Base-by-base conservation (phyloP, 139 green algal genomes). In the Spirogloea muscicola region DNA sequence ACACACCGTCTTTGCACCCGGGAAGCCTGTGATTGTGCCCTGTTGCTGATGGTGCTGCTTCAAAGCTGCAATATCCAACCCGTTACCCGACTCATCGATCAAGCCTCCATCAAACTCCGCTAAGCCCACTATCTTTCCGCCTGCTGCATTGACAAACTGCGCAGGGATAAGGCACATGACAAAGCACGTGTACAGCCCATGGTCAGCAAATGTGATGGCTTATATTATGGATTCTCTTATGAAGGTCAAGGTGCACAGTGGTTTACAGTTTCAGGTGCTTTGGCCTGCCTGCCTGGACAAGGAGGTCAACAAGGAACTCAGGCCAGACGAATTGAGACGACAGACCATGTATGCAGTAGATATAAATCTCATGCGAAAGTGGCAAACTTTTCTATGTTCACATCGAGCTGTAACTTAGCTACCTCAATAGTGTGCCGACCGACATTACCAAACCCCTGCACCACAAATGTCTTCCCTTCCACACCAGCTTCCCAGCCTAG, bases 371-470 rank as follows among this genome's bases (percentile, higher is more conserved):
- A n/a, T n/a, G n/a, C n/a, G n/a, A n/a, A n/a, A n/a, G n/a, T n/a
- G n/a, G n/a, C n/a, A n/a, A n/a, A n/a, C n/a, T n/a, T n/a, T n/a
- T n/a, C n/a, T n/a, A n/a, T n/a, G n/a, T n/a, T n/a, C n/a, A 10
- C 9, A 55, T 21, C 21, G 46, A 55, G 21, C 21, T 31, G 21
- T 31, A 55, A 21, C 21, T 31, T 7, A 34, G 37, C 6, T n/a
- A 76, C 67, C 7, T 76, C 67, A 7, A 76, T 76, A 21, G 73
- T 72, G 71, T 81, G 67, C 27, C 21, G 21, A 10, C 77, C 77
- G 1, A 84, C 77, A 39, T 84, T 84, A 37, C 77, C 77, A 79
- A 84, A 84, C 18, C 77, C 77, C 48, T 84, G 77, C n/a, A 82
- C 58, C 2, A 81, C 49, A 21, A 84, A 81, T 13, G 77, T 84